Evolutionary conservation across 306 rosid species (phyloP).

Genomic region (Vigna hirtella): DNA sequence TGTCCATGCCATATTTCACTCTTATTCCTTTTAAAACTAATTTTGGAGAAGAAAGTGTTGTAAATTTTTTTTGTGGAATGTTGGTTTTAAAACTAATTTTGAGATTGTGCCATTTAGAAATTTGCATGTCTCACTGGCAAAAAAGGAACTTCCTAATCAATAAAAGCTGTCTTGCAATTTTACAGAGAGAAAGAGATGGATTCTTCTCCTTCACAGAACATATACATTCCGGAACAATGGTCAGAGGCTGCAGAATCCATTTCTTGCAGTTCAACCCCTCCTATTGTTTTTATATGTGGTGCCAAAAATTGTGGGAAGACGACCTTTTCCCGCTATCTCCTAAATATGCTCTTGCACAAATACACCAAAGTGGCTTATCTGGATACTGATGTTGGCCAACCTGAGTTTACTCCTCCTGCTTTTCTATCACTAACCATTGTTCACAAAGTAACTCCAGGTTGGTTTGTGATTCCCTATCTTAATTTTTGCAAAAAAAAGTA

Average conservation of each 20-base stretch:
- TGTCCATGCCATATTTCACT: no score
- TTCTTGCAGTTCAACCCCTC: constrained; percentile 52
- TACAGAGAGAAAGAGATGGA: constrained; percentile 46
- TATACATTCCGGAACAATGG: constrained; percentile 76
- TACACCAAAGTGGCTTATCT: constrained; percentile 71
- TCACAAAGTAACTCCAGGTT: constrained; percentile 67
- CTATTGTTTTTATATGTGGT: constrained; percentile 76
- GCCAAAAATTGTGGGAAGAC: constrained; percentile 90
- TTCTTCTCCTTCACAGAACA: constrained; percentile 53
- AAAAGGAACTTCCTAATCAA: background rate
- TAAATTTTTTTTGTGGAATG: no score
- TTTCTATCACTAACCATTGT: constrained; percentile 74
- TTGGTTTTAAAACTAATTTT: no score
- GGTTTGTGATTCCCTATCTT: constrained; percentile 44
- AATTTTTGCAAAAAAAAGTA: background rate
- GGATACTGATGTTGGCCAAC: constrained; percentile 94
- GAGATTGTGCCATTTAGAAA: no score
- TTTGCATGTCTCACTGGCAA: background rate
- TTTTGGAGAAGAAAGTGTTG: no score
- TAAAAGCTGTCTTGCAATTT: background rate
- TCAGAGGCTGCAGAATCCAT: constrained; percentile 70
- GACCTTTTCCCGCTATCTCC: constrained; percentile 86
- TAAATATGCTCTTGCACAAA: constrained; percentile 64
- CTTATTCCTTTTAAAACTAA: no score
- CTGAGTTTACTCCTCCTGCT: constrained; percentile 93